A percentile compares a stretch with the other conserved stretches of the same genome.
Conservation (phyloP, 257 asterid species). For the Nicotiana tabacum region DNA sequence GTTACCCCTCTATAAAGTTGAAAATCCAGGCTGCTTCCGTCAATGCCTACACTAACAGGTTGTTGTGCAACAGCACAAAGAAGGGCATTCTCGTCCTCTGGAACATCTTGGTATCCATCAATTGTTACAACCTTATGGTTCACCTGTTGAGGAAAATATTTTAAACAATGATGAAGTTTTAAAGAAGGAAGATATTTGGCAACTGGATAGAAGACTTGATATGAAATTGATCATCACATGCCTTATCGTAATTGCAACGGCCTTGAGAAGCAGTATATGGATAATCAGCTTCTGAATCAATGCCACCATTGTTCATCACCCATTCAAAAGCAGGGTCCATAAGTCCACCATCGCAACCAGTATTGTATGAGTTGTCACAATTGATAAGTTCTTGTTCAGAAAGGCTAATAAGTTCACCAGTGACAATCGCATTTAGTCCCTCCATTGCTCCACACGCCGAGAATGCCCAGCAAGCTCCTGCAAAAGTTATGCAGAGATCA, state of each 20-base stretch:
- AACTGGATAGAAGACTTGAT: background rate
- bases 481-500: background rate
- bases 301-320: slow-evolving; percentile 28
- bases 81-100: slow-evolving; percentile 19
- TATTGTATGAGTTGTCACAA: slow-evolving; percentile 17
- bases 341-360: slow-evolving; percentile 32
- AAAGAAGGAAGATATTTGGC: background rate
- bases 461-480: slow-evolving; percentile 40
- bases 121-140: slow-evolving; percentile 17
- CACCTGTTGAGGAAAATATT: slow-evolving; percentile 15
- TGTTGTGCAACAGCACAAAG: slow-evolving; percentile 34
- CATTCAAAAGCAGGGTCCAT: slow-evolving; percentile 35
- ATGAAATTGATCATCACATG: slow-evolving; percentile 1
- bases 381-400: slow-evolving; percentile 25
- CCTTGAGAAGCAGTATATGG: slow-evolving; percentile 21
- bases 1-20: slow-evolving; percentile 33
- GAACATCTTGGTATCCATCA: slow-evolving; percentile 29
- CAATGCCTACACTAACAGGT: slow-evolving; percentile 31
- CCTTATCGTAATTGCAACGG: slow-evolving; percentile 25
- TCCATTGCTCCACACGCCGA: slow-evolving; percentile 31
- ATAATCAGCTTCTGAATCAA: slow-evolving; percentile 26
- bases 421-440: slow-evolving; percentile 26
- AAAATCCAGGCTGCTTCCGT: slow-evolving; percentile 28
- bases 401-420: slow-evolving; percentile 30
- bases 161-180: background rate